Evolutionary conservation across 2,329 filamentous ascomycete genomes (phyloP).

Genomic region (Trichoderma lentiforme): DNA sequence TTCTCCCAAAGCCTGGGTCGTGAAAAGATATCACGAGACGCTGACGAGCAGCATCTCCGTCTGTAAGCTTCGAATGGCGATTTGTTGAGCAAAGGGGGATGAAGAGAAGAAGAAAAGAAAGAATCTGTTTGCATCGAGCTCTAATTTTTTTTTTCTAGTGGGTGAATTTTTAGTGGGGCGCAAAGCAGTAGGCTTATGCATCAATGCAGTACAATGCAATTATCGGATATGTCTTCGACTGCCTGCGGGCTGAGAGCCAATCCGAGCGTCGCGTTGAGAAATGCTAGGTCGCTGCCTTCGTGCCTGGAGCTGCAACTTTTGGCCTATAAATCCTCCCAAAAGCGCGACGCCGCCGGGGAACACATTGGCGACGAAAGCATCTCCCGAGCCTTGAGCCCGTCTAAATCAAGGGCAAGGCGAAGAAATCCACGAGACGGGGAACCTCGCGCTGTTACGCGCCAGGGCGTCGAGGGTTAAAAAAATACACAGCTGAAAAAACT

Average conservation of each 20-base stretch:
- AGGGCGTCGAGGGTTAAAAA: background rate
- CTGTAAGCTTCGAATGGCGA: constrained; percentile 99
- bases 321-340: constrained; percentile 11
- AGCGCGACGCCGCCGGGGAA: constrained; percentile 9
- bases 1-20: constrained; percentile 90
- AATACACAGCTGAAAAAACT: background rate
- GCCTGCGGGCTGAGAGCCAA: constrained; percentile 23
- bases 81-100: constrained; percentile 94
- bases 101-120: constrained; percentile 36
- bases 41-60: constrained; percentile 58
- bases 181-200: constrained; percentile 21
- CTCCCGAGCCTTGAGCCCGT: background rate
- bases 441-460: constrained; percentile 14
- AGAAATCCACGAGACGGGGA: background rate
- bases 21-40: constrained; percentile 32
- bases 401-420: background rate
- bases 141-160: constrained; percentile 29
- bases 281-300: constrained; percentile 18
- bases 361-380: background rate
- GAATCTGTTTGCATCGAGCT: background rate
- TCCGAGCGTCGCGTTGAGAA: constrained; percentile 25
- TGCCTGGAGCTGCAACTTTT: constrained; percentile 15
- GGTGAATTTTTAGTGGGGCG: constrained; percentile 21
- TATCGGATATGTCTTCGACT: constrained; percentile 18
- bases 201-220: constrained; percentile 20